phyloP scores from a whole-genome alignment of 1,139 yeast species.

The Saccharomyces uvarum region DNA sequence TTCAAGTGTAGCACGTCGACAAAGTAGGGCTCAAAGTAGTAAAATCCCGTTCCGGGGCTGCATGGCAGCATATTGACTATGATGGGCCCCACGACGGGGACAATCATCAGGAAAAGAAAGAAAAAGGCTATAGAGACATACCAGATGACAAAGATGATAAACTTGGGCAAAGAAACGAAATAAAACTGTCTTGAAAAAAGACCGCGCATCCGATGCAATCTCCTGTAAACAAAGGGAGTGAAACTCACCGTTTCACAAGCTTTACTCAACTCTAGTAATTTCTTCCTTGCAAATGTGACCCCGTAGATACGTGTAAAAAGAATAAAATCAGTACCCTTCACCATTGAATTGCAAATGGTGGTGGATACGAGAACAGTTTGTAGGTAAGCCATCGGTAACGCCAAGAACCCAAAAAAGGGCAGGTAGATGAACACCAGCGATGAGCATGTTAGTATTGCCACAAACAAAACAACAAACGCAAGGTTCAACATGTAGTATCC shows the following conservation, averaged over 20 bases:
- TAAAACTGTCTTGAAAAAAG: neutral
- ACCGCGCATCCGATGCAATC: neutral
- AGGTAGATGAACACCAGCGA: neutral
- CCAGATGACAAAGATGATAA: neutral
- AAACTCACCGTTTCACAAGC: neutral
- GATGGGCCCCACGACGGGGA: conserved; percentile 12
- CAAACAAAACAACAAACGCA: neutral
- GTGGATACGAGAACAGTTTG: neutral
- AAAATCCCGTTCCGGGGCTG: conserved; percentile 11
- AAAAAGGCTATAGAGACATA: neutral
- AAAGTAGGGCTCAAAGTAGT: conserved; percentile 11
- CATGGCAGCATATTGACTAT: conserved; percentile 7
- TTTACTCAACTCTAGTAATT: neutral
- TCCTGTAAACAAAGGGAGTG: neutral
- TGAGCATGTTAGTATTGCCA: neutral
- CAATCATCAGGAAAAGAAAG: conserved; percentile 2
- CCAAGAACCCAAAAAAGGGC: neutral
- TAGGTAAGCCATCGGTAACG: neutral
- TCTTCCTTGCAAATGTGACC: neutral
- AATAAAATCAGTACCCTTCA: neutral
- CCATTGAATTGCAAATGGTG: neutral
- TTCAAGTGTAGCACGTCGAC: conserved; percentile 7
- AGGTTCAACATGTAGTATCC: neutral
- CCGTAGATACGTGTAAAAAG: neutral
- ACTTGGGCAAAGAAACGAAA: neutral